These are phyloP conservation scores for Malus hybrid DNA, from an alignment of 331 rosid genomes.

Conservation along the genomic window DNA sequence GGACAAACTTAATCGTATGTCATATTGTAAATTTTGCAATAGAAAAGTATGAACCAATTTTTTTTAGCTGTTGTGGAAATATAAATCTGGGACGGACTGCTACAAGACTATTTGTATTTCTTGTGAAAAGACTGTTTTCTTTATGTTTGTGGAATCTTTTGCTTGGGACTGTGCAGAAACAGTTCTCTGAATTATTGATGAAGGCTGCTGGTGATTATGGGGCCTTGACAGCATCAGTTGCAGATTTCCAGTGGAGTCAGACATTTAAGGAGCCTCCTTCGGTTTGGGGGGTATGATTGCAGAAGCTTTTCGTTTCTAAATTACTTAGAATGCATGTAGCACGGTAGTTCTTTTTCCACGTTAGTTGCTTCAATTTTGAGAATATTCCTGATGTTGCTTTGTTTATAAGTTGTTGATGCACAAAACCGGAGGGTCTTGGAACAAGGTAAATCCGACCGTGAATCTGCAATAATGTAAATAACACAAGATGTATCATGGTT, in stretches of 20 bases:
- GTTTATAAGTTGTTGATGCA: not conserved
- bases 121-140: not conserved
- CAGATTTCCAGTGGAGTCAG: conserved; percentile 98
- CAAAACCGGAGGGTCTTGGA: too few relatives aligned
- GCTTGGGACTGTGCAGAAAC: conserved; percentile 60
- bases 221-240: conserved; percentile 86
- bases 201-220: conserved; percentile 98
- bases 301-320: conserved; percentile 14
- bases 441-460: too few relatives aligned
- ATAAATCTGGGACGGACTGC: not conserved
- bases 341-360: not conserved
- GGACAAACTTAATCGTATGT: too few relatives aligned
- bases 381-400: not conserved
- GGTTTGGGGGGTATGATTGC: conserved; percentile 85
- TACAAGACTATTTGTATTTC: not conserved
- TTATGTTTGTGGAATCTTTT: conserved; percentile 10
- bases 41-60: too few relatives aligned
- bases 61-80: too few relatives aligned
- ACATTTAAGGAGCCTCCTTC: conserved; percentile 94
- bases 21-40: too few relatives aligned
- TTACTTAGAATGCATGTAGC: not conserved
- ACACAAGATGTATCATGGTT: too few relatives aligned
- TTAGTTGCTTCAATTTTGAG: not conserved
- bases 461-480: too few relatives aligned
- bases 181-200: conserved; percentile 87